Conservation (phyloP, 192 early-diverging fungal genomes). For the Coemansia sp. region DNA sequence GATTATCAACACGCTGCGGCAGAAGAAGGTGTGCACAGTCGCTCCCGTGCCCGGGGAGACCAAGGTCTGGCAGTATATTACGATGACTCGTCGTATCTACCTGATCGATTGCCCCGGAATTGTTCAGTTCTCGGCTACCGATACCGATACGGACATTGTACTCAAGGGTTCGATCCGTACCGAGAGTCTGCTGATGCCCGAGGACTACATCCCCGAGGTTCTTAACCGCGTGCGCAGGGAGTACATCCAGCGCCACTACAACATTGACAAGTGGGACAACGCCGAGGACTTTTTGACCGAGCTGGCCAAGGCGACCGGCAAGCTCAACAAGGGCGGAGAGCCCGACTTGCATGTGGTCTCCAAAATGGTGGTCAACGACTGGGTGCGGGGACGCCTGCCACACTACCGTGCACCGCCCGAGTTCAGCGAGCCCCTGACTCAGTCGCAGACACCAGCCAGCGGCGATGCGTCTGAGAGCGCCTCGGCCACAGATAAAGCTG, state of each 20-base stretch:
- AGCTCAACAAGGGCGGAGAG: slow-evolving; percentile 94
- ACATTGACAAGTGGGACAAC: slow-evolving; percentile 81
- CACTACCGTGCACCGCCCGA: slow-evolving; percentile 86
- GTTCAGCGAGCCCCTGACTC: slow-evolving; percentile 33
- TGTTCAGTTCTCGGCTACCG: slow-evolving; percentile 83
- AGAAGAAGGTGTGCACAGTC: slow-evolving; percentile 97
- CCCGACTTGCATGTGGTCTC: slow-evolving; percentile 90
- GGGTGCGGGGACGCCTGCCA: slow-evolving; percentile 96
- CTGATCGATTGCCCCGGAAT: slow-evolving; percentile 99
- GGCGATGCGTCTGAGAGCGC: slow-evolving; percentile 7
- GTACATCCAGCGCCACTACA: slow-evolving; percentile 93
- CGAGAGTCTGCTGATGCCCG: slow-evolving; percentile 86
- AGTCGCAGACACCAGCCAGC: not conserved
- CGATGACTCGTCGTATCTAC: slow-evolving; percentile 97
- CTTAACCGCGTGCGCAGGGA: slow-evolving; percentile 82
- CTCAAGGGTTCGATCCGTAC: slow-evolving; percentile 96
- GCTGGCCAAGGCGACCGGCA: slow-evolving; percentile 83
- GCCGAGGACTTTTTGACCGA: slow-evolving; percentile 90
- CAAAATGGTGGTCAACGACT: slow-evolving; percentile 98
- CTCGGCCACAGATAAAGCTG: slow-evolving; percentile 3
- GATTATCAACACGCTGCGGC: slow-evolving; percentile 96
- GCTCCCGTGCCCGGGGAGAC: slow-evolving; percentile 99
- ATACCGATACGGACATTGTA: slow-evolving; percentile 94
- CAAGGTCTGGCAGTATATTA: slow-evolving; percentile 99
- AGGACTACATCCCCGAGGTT: slow-evolving; percentile 87